Percentiles rank a stretch among this genome's conserved stretches.
Conservation (phyloP, 1,284 basidiomycete genomes). For the Takashimella koratensis region DNA sequence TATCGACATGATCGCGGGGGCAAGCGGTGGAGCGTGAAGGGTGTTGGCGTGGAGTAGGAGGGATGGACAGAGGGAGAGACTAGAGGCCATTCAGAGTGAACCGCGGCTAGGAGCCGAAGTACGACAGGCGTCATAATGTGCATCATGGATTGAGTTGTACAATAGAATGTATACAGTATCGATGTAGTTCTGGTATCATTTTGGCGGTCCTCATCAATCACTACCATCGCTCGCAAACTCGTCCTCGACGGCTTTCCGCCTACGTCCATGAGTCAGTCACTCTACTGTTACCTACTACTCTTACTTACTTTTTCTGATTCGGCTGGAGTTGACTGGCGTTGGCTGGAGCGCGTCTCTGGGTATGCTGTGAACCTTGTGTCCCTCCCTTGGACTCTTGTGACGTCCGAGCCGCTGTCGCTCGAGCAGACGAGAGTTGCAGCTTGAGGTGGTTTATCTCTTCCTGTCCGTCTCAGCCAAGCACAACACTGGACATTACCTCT, state of each 20-base stretch:
- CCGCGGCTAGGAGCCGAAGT: too few relatives aligned
- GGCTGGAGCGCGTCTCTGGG: conserved; percentile 7
- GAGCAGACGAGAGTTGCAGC: background rate
- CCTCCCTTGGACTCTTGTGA: background rate
- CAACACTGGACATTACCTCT: background rate
- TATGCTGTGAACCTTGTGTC: background rate
- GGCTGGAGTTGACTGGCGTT: conserved; percentile 34
- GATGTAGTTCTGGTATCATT: too few relatives aligned
- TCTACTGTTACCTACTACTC: too few relatives aligned
- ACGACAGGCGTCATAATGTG: too few relatives aligned
- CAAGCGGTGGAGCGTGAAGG: conserved; percentile 19
- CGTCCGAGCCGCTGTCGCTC: background rate
- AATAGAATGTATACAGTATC: too few relatives aligned
- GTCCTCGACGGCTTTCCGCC: conserved; percentile 31
- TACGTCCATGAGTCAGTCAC: conserved; percentile 7
- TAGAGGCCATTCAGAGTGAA: too few relatives aligned
- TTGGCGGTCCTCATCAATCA: too few relatives aligned
- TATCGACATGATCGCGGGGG: conserved; percentile 22
- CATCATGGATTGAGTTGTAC: too few relatives aligned
- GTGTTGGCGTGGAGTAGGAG: conserved; percentile 9
- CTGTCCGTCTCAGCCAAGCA: background rate
- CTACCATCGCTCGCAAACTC: conserved; percentile 29
- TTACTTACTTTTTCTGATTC: conserved; percentile 36
- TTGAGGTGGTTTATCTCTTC: background rate
- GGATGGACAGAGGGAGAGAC: too few relatives aligned